phyloP scores from a whole-genome alignment of 306 rosid species.

The Hylodesmum podocarpum region DNA sequence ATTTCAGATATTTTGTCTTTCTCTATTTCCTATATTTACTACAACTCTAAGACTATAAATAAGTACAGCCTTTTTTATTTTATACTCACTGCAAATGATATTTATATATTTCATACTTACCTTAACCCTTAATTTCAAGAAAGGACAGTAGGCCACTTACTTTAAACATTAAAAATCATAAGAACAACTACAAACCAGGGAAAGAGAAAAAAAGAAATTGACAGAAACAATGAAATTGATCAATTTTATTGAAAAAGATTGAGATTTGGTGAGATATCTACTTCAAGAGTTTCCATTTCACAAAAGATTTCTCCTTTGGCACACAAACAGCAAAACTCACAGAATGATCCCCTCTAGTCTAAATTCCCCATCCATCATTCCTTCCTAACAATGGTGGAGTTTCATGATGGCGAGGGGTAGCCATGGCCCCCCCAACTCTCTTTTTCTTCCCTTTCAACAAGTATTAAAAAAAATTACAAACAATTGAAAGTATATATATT shows the following conservation, averaged over 20 bases:
- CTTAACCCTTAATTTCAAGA: not conserved
- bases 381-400: too few relatives aligned
- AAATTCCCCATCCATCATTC: too few relatives aligned
- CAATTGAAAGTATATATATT: too few relatives aligned
- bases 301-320: not conserved
- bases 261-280: not conserved
- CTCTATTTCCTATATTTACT: not conserved
- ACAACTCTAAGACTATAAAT: not conserved
- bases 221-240: not conserved
- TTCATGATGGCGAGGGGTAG: too few relatives aligned
- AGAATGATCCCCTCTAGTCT: not conserved
- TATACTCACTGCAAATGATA: not conserved
- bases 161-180: slow-evolving; percentile 6
- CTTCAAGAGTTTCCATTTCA: not conserved
- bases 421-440: too few relatives aligned
- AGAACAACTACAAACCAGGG: not conserved
- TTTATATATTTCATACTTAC: not conserved
- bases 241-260: not conserved
- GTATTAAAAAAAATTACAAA: too few relatives aligned
- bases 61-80: not conserved
- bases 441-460: too few relatives aligned
- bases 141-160: not conserved
- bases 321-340: not conserved
- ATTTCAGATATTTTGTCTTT: not conserved
- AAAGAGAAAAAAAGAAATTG: not conserved